phyloP scores from a whole-genome alignment of 2,329 filamentous ascomycete species.

The Chaetomium globosum region DNA sequence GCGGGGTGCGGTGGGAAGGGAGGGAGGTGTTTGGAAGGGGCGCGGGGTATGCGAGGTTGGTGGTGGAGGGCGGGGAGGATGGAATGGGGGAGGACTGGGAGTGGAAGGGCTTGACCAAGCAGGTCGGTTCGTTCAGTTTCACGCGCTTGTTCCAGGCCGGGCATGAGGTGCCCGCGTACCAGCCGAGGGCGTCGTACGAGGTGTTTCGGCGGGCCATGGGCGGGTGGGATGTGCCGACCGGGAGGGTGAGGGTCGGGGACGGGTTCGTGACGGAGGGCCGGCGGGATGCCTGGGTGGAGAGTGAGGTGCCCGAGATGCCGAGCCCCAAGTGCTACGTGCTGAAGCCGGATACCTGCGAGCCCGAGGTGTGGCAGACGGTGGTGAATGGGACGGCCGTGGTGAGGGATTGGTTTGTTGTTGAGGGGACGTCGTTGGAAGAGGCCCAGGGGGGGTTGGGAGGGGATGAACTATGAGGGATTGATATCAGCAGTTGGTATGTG shows the following conservation, averaged over 20 bases:
- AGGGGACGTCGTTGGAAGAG: neutral
- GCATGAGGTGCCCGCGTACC: constrained; percentile 15
- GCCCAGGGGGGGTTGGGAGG: neutral
- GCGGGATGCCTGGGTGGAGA: constrained; percentile 2
- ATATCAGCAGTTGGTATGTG: neutral
- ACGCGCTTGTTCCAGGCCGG: constrained; percentile 15
- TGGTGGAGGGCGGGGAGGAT: neutral
- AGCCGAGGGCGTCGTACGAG: constrained; percentile 13
- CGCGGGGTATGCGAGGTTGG: constrained; percentile 2
- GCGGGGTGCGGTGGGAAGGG: neutral
- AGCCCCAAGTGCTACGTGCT: constrained; percentile 11
- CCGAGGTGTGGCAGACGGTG: constrained; percentile 13
- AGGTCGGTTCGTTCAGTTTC: constrained; percentile 8
- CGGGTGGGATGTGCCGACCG: constrained; percentile 14
- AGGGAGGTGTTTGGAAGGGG: neutral
- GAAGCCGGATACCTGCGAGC: constrained; percentile 10
- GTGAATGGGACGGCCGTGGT: constrained; percentile 16
- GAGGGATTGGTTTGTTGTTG: constrained; percentile 40
- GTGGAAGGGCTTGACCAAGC: constrained; percentile 9
- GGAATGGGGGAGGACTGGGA: neutral
- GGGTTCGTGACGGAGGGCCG: constrained; percentile 7
- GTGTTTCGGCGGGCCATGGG: constrained; percentile 7
- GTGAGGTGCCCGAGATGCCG: neutral
- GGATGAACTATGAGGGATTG: constrained; percentile 10
- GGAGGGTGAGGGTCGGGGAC: neutral